Percentiles rank a stretch among this genome's conserved stretches.
These are phyloP conservation scores for Arabidopsis lyrata DNA, from an alignment of 441 rosid species.

Conservation along the genomic window DNA sequence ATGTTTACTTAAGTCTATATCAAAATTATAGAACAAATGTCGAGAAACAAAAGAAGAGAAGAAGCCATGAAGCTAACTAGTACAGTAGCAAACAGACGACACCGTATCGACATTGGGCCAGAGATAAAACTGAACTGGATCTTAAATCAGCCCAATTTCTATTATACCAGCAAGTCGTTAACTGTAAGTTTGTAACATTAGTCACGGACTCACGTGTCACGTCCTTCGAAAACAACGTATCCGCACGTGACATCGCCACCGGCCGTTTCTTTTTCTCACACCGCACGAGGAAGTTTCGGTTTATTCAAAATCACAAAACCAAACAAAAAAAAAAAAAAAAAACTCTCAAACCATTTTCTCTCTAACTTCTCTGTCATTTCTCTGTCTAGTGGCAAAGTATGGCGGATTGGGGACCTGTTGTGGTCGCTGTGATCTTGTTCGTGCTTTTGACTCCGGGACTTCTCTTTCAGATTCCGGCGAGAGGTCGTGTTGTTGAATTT, in stretches of 20 bases:
- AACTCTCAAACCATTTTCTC: not conserved
- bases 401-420: slow-evolving; percentile 80
- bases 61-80: not conserved
- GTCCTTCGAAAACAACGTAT: slow-evolving; percentile 36
- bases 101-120: not conserved
- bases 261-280: slow-evolving; percentile 35
- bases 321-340: not conserved
- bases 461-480: slow-evolving; percentile 66
- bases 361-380: slow-evolving; percentile 1
- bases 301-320: slow-evolving; percentile 8
- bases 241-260: slow-evolving; percentile 46
- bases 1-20: too few species aligned
- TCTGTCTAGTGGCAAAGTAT: slow-evolving; percentile 25
- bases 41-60: not conserved
- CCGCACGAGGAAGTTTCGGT: slow-evolving; percentile 33
- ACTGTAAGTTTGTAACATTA: not conserved
- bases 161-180: not conserved
- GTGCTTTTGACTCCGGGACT: slow-evolving; percentile 66
- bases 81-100: too few species aligned
- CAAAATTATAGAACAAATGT: too few species aligned
- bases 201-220: slow-evolving; percentile 42
- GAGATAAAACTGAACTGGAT: not conserved
- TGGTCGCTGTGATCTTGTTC: slow-evolving; percentile 66
- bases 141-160: not conserved
- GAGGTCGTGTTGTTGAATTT: slow-evolving; percentile 47